Percentiles rank a stretch among this genome's conserved stretches.
Conservation (phyloP, 768 basidiomycete species). For the Amanita subjunquillea region DNA sequence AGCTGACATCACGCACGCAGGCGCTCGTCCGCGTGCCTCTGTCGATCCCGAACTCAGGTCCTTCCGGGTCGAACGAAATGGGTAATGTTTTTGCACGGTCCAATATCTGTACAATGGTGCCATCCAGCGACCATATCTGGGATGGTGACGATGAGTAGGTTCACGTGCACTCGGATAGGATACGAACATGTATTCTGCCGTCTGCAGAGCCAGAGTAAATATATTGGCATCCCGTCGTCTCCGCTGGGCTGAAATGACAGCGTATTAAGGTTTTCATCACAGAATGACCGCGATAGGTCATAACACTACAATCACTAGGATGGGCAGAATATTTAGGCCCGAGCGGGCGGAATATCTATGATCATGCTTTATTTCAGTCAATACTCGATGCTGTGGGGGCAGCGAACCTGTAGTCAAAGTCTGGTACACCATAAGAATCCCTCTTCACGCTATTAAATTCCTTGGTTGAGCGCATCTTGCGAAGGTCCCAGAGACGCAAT, state of each 20-base stretch:
- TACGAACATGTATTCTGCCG: conserved; percentile 69
- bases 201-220: conserved; percentile 91
- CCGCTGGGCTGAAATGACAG: conserved; percentile 90
- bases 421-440: conserved; percentile 41
- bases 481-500: conserved; percentile 84
- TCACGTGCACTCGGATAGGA: conserved; percentile 1
- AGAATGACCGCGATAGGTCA: conserved; percentile 89
- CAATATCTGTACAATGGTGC: conserved; percentile 70
- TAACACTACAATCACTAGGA: conserved; percentile 86
- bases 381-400: background rate
- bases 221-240: conserved; percentile 89
- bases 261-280: conserved; percentile 89
- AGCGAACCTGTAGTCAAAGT: conserved; percentile 79
- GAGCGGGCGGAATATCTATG: conserved; percentile 57
- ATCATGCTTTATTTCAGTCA: conserved; percentile 1
- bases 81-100: conserved; percentile 70
- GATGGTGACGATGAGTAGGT: conserved; percentile 1
- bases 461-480: conserved; percentile 75
- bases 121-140: conserved; percentile 96
- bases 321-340: conserved; percentile 51
- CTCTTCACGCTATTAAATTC: conserved; percentile 50
- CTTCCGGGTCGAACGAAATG: conserved; percentile 66
- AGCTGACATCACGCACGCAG: conserved; percentile 90
- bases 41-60: conserved; percentile 29
- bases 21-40: conserved; percentile 21